Conservation (phyloP, 2,329 filamentous ascomycete species). For the Mycosphaerella sp. region DNA sequence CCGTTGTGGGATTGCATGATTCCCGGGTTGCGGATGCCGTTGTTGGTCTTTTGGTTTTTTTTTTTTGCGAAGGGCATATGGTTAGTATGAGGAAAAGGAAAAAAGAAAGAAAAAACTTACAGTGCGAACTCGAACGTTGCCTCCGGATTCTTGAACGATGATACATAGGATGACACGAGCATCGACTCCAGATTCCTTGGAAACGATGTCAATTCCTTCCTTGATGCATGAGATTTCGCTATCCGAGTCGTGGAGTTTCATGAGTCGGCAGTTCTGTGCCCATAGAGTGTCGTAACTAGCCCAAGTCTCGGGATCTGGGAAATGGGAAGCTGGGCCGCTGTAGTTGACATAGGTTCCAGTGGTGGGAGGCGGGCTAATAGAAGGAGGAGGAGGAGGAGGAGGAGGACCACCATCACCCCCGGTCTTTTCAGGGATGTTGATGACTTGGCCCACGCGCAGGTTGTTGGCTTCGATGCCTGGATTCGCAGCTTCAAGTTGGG, state of each 20-base stretch:
- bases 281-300: constrained; percentile 8
- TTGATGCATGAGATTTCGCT: constrained; percentile 1
- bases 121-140: constrained; percentile 6
- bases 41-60: constrained; percentile 29
- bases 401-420: neutral
- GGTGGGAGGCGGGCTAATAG: neutral
- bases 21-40: constrained; percentile 41
- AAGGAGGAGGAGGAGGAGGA: neutral
- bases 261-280: constrained; percentile 4
- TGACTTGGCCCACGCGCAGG: constrained; percentile 4
- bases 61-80: neutral
- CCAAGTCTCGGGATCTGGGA: constrained; percentile 4
- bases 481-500: constrained; percentile 5
- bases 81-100: neutral
- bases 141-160: constrained; percentile 10
- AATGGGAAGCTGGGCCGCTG: constrained; percentile 3
- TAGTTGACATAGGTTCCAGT: constrained; percentile 1
- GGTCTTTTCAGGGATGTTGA: constrained; percentile 1
- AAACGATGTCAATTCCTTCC: constrained; percentile 3
- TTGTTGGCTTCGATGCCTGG: constrained; percentile 6
- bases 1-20: constrained; percentile 44
- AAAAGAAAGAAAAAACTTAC: neutral
- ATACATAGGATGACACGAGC: constrained; percentile 5
- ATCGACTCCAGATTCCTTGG: constrained; percentile 2
- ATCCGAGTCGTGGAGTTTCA: constrained; percentile 2